Evolutionary conservation across 208 protist genomes (phyloP).

Genomic region (Leishmania guyanensis): DNA sequence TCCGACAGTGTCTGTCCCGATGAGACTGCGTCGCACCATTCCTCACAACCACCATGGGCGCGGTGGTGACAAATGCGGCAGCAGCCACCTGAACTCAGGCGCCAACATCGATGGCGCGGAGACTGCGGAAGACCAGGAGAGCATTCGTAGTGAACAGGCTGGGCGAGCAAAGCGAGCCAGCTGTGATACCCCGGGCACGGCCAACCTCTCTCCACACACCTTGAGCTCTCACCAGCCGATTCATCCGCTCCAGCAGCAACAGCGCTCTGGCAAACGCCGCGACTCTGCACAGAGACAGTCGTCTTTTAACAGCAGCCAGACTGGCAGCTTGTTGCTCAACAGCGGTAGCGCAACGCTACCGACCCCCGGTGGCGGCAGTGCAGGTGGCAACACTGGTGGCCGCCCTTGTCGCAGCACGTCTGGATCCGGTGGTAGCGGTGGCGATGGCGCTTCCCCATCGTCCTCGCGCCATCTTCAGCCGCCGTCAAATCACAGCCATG

Average conservation of each 20-base stretch:
- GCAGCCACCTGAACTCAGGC: background rate
- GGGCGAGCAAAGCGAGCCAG: background rate
- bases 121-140: conserved; percentile 1
- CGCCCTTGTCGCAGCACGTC: background rate
- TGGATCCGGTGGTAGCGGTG: background rate
- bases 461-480: conserved; percentile 18
- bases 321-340: conserved; percentile 5
- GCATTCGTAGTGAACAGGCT: background rate
- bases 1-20: background rate
- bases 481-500: conserved; percentile 39
- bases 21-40: background rate
- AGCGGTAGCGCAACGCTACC: background rate
- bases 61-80: background rate
- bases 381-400: background rate
- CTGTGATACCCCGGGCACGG: background rate
- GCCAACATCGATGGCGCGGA: background rate
- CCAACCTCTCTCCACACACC: background rate
- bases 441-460: background rate
- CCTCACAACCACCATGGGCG: background rate
- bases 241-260: background rate
- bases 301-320: conserved; percentile 5
- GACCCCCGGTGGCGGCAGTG: background rate
- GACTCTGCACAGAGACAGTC: background rate
- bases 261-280: background rate
- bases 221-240: background rate